phyloP scores from a whole-genome alignment of 2,329 filamentous ascomycete genomes.

The Aureobasidium sp. region DNA sequence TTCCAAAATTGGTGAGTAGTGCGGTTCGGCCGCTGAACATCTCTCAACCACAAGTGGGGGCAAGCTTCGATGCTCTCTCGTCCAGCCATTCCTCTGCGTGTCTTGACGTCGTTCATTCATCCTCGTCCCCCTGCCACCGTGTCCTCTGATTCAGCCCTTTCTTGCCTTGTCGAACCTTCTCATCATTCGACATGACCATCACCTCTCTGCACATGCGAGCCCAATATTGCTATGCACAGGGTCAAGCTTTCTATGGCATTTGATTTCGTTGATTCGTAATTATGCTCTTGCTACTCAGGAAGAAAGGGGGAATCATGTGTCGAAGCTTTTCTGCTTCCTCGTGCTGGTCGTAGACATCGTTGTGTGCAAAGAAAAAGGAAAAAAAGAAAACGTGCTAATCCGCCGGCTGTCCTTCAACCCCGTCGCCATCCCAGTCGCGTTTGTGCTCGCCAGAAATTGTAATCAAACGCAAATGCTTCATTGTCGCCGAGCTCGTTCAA shows the following conservation, averaged over 20 bases:
- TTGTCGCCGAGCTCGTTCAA: background rate
- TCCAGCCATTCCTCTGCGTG: conserved; percentile 3
- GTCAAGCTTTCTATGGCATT: background rate
- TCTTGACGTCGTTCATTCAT: conserved; percentile 10
- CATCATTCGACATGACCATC: background rate
- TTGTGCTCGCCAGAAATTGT: background rate
- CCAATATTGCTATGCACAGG: background rate
- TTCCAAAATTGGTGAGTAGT: background rate
- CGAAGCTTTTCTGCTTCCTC: background rate
- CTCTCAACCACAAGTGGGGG: conserved; percentile 5
- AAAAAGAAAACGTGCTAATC: background rate
- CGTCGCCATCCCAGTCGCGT: background rate
- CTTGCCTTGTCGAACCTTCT: background rate
- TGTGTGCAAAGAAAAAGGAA: background rate
- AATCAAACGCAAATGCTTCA: background rate
- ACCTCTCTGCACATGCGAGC: background rate
- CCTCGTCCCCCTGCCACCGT: background rate
- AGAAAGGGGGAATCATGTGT: background rate
- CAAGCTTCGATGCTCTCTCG: background rate
- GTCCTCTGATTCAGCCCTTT: background rate
- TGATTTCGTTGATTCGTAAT: background rate
- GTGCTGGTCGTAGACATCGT: background rate
- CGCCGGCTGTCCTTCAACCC: background rate
- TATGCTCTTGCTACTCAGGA: background rate
- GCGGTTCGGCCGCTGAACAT: background rate